Evolutionary conservation across 495 filamentous ascomycete species (phyloP).

Genomic region (Lasiosphaeria hispida): DNA sequence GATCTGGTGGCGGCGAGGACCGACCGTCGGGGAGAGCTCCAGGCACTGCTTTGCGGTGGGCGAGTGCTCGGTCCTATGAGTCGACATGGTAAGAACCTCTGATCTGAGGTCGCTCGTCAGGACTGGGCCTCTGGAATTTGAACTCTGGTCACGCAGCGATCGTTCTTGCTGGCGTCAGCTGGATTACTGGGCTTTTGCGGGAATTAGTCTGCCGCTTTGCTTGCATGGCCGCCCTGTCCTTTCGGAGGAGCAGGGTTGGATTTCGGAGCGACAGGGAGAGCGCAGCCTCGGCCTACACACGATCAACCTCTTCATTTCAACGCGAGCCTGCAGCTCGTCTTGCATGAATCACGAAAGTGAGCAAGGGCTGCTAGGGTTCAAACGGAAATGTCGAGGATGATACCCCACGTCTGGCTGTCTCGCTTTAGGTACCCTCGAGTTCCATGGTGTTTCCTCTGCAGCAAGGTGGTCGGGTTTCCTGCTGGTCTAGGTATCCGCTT

Average conservation of each 20-base stretch:
- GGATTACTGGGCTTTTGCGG: conserved; percentile 16
- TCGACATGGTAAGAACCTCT: conserved; percentile 62
- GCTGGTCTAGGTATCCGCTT: conserved; percentile 20
- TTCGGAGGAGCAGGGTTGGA: neutral
- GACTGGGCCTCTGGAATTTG: conserved; percentile 54
- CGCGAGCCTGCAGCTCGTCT: conserved; percentile 30
- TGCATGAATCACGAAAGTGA: conserved; percentile 46
- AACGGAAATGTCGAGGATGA: conserved; percentile 38
- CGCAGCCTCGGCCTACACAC: conserved; percentile 40
- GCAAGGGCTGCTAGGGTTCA: conserved; percentile 39
- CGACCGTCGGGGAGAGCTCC: conserved; percentile 44
- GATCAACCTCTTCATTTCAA: conserved; percentile 33
- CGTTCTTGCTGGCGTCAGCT: conserved; percentile 41
- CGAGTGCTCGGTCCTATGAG: conserved; percentile 54
- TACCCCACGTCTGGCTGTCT: conserved; percentile 31
- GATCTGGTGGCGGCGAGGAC: conserved; percentile 28
- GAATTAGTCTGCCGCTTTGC: conserved; percentile 25
- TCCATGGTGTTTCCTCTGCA: conserved; percentile 7
- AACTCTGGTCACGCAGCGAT: conserved; percentile 55
- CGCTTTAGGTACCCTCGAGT: conserved; percentile 35
- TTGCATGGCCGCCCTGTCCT: conserved; percentile 24
- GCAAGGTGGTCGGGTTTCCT: conserved; percentile 25
- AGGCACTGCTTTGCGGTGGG: conserved; percentile 40
- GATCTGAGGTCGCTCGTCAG: conserved; percentile 62
- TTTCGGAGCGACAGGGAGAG: conserved; percentile 37